Evolutionary conservation across 139 green algal genomes (phyloP).

Genomic region (Spirogloea muscicola): DNA sequence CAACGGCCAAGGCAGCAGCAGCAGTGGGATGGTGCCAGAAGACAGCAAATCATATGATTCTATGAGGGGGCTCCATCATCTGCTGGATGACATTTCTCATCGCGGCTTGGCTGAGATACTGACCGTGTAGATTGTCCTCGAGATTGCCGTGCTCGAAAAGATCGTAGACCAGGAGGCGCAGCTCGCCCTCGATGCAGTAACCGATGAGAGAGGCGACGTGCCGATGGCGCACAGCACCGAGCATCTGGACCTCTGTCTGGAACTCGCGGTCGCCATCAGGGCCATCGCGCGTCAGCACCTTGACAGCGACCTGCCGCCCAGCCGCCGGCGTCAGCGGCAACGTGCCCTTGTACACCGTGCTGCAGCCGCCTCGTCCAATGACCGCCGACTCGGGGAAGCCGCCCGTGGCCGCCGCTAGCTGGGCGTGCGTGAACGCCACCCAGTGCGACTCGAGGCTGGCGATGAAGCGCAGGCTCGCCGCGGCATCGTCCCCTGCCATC

Average conservation of each 20-base stretch:
- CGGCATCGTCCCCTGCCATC: no score
- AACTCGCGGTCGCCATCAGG: background rate
- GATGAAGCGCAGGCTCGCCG: no score
- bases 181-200: slow-evolving; percentile 6
- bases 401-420: slow-evolving; percentile 20
- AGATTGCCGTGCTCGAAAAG: slow-evolving; percentile 15
- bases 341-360: slow-evolving; percentile 6
- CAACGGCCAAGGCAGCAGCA: background rate
- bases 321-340: slow-evolving; percentile 5
- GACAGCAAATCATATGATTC: no score
- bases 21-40: background rate
- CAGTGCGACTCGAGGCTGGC: background rate
- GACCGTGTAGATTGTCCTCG: slow-evolving; percentile 18
- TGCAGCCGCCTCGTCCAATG: background rate
- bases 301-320: background rate
- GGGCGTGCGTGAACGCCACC: background rate
- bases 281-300: background rate
- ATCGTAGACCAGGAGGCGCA: slow-evolving; percentile 24
- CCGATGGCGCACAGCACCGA: slow-evolving; percentile 3
- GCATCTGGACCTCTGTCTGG: background rate
- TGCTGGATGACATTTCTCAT: no score
- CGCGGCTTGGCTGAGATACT: no score
- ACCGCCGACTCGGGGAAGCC: slow-evolving; percentile 15
- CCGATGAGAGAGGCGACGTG: slow-evolving; percentile 7
- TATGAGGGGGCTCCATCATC: no score